Evolutionary conservation across 176 grass and related monocot species (phyloP).

Genomic region (Tillandsia fasciculata): DNA sequence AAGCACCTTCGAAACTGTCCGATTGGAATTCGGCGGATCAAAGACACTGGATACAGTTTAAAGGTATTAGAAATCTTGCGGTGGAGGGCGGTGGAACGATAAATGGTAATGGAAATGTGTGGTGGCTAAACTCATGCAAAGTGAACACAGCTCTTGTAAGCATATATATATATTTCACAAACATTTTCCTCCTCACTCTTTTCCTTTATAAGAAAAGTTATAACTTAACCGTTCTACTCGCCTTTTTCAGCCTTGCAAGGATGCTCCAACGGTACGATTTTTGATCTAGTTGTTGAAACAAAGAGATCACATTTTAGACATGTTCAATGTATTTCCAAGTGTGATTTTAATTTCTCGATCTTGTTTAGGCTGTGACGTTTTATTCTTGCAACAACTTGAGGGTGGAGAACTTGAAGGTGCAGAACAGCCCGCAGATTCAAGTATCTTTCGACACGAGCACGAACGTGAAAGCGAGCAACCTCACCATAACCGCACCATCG

Average conservation of each 20-base stretch:
- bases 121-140: conserved; percentile 85
- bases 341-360: not conserved
- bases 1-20: conserved; percentile 31
- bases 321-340: not conserved
- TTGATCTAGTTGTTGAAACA: not conserved
- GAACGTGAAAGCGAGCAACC: conserved; percentile 5
- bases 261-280: conserved; percentile 45
- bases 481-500: conserved; percentile 28
- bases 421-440: conserved; percentile 38
- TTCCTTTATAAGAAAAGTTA: conserved; percentile 1
- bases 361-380: conserved; percentile 40
- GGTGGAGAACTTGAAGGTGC: conserved; percentile 28
- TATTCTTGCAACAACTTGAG: conserved; percentile 36
- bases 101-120: conserved; percentile 54
- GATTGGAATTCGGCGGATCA: conserved; percentile 30
- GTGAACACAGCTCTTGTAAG: conserved; percentile 39
- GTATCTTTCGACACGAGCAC: conserved; percentile 29
- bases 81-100: conserved; percentile 58
- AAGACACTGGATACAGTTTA: conserved; percentile 52
- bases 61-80: conserved; percentile 15
- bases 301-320: not conserved
- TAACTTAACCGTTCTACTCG: not conserved
- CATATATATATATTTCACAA: not conserved
- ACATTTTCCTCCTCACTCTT: not conserved
- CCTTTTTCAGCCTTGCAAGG: conserved; percentile 45